A percentile compares a stretch with the other conserved stretches of the same genome.
Evolutionary conservation across 106 monocot genomes (phyloP).

Genomic region (Phalaenopsis aphrodite): DNA sequence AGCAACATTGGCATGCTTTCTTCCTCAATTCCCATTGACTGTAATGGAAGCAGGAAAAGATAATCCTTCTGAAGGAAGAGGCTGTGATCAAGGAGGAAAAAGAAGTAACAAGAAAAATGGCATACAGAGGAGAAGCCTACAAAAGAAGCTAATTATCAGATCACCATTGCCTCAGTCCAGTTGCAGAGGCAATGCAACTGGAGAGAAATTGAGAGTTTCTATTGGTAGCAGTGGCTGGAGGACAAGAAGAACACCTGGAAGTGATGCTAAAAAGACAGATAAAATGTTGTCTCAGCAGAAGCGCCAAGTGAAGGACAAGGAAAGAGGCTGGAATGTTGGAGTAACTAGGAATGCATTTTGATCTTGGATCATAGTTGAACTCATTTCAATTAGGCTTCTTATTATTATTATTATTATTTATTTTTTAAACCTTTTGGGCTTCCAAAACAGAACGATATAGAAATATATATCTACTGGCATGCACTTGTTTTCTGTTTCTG

Average conservation of each 20-base stretch:
- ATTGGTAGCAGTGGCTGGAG: conserved; percentile 18
- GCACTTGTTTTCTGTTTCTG: not conserved
- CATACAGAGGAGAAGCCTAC: conserved; percentile 60
- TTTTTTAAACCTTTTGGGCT: not conserved
- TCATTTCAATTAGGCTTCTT: not conserved
- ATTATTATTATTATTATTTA: not conserved
- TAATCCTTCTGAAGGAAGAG: conserved; percentile 1
- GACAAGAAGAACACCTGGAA: conserved; percentile 20
- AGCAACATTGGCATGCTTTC: not conserved
- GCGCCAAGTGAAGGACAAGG: conserved; percentile 27
- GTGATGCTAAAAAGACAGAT: conserved; percentile 7
- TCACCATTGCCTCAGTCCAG: conserved; percentile 40
- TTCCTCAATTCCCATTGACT: conserved; percentile 7
- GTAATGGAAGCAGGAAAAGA: not conserved
- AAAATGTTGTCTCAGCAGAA: conserved; percentile 15
- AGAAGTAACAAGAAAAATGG: conserved; percentile 38
- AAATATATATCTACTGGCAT: too few relatives aligned
- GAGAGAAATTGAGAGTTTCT: conserved; percentile 26
- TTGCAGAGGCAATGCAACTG: conserved; percentile 17
- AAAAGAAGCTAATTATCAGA: conserved; percentile 67
- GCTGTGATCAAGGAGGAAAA: conserved; percentile 2
- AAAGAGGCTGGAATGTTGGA: conserved; percentile 60
- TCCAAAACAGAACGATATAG: not conserved
- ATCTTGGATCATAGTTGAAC: not conserved
- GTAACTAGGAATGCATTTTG: conserved; percentile 12